Evolutionary conservation across 2,329 filamentous ascomycete genomes (phyloP), one percentile per base, ranked within the genome.

Genomic region (Colletotrichum cereale): DNA sequence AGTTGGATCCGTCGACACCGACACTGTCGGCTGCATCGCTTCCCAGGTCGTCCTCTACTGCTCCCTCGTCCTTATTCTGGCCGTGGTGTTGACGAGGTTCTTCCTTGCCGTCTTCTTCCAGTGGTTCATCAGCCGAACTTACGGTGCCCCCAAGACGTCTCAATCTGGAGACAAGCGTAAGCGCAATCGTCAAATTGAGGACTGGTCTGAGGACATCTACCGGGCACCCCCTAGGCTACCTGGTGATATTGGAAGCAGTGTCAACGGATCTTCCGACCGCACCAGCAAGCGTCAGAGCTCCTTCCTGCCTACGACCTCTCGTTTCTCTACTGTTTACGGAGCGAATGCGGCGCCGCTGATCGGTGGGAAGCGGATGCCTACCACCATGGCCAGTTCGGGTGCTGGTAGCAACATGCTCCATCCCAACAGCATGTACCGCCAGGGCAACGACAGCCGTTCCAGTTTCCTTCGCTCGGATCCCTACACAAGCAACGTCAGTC

Each of bases 171-270:
- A 96, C 80, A 90, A 91, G 75, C 95, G 96, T 80, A 92, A 95
- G 83, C 91, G 96, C 71, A 92, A 95, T 76, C 91, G 92, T 76
- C 95, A 98, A 83, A 99, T 99, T 75, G 96, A 99, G 81, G 96
- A 98, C 77, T 99, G 96, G 96, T 92, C 92, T 18, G 94, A 98
- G 75, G 96, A 99, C 78, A 99, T 99, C 77, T 98, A 99, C 82
- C 93, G 95, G 53, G 93, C 96, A 4, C 94, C 95, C 31, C 91
- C 92, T 66, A 93, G 95, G 75, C 86, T 98, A 74, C 89, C 92
- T 4, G 96, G 90, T 24, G 90, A 97, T 76, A 84, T 92, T 52
- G 88, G 89, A 70, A 92, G 89, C 77, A 91, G 89, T 61, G 88
- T 90, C 71, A 87, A 86, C 14, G 82, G 84, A 62, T 90, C 88